phyloP scores from a whole-genome alignment of 2,329 filamentous ascomycete genomes.

The Trichoderma sp. region DNA sequence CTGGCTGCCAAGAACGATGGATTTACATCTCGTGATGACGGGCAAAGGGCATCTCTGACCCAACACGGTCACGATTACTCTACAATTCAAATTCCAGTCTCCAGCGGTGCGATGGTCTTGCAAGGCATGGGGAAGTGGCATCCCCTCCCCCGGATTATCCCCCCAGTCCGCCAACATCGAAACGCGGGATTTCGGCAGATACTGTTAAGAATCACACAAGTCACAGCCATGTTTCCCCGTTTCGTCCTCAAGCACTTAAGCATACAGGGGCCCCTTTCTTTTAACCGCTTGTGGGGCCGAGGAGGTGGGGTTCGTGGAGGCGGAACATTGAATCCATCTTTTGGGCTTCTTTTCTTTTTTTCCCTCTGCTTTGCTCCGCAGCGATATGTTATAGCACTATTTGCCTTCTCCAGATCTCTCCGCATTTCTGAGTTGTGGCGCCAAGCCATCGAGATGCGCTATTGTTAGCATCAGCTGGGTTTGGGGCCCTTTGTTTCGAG shows the following conservation, averaged over 20 bases:
- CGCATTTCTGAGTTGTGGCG: slow-evolving; percentile 11
- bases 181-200: not conserved
- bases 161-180: not conserved
- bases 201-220: not conserved
- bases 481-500: not conserved
- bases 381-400: not conserved
- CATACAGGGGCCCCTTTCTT: not conserved
- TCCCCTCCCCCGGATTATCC: not conserved
- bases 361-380: not conserved
- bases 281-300: slow-evolving; percentile 7
- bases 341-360: not conserved
- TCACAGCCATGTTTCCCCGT: not conserved
- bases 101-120: not conserved
- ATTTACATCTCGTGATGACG: not conserved
- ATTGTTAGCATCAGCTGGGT: not conserved
- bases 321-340: slow-evolving; percentile 2
- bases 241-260: not conserved
- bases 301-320: slow-evolving; percentile 4
- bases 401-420: slow-evolving; percentile 16
- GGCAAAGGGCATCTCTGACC: not conserved
- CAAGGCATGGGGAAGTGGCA: not conserved
- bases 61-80: not conserved
- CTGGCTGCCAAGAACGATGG: not conserved
- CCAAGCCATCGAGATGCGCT: slow-evolving; percentile 5
- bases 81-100: not conserved